phyloP scores from a whole-genome alignment of 2,329 filamentous ascomycete genomes.

The Hypoxylon sp. region DNA sequence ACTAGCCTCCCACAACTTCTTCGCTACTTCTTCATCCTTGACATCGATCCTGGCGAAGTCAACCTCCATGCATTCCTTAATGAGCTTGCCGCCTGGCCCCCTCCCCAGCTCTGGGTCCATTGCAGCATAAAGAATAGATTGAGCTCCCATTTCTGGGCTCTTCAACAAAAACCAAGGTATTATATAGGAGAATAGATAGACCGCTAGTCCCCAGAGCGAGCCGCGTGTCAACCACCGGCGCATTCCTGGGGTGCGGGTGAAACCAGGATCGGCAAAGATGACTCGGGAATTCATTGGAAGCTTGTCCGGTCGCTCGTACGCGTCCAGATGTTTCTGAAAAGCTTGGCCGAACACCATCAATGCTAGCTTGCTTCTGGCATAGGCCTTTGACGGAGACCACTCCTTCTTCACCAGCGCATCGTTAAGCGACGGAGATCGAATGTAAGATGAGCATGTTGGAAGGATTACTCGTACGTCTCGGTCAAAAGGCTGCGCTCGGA shows the following conservation, averaged over 20 bases:
- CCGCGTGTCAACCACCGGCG: slow-evolving; percentile 89
- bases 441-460: slow-evolving; percentile 89
- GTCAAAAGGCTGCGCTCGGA: slow-evolving; percentile 92
- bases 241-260: slow-evolving; percentile 87
- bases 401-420: slow-evolving; percentile 64
- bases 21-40: slow-evolving; percentile 82
- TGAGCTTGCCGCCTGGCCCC: slow-evolving; percentile 75
- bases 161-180: slow-evolving; percentile 92
- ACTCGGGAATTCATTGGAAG: slow-evolving; percentile 87
- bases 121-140: slow-evolving; percentile 86
- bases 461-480: slow-evolving; percentile 92
- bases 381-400: slow-evolving; percentile 71
- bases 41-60: slow-evolving; percentile 81
- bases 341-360: slow-evolving; percentile 90
- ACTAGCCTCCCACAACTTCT: slow-evolving; percentile 90
- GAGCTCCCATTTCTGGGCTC: slow-evolving; percentile 84
- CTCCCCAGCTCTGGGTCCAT: slow-evolving; percentile 83
- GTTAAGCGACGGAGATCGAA: slow-evolving; percentile 78
- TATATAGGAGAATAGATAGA: slow-evolving; percentile 84
- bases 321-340: slow-evolving; percentile 91
- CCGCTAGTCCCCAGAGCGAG: slow-evolving; percentile 80
- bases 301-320: slow-evolving; percentile 86
- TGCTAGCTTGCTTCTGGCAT: slow-evolving; percentile 79
- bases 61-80: slow-evolving; percentile 91
- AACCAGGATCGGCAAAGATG: slow-evolving; percentile 88